Conservation (phyloP, 805 yeast genomes). For the Metschnikowia orientalis region DNA sequence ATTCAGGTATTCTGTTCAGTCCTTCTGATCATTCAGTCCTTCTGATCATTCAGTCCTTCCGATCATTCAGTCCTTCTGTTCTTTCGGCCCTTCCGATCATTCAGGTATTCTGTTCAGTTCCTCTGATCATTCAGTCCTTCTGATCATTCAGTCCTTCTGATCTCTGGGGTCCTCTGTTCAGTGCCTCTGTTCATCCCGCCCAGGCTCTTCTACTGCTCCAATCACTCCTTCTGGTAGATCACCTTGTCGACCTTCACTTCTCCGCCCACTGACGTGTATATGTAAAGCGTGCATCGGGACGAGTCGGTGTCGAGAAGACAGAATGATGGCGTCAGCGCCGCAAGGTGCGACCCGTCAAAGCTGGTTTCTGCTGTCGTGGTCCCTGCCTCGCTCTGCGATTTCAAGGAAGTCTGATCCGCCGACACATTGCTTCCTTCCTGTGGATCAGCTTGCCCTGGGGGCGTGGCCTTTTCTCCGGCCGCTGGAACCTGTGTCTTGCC, state of each 20-base stretch:
- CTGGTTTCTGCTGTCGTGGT: background rate
- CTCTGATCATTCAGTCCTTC: background rate
- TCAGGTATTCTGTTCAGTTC: no score
- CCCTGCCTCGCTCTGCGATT: background rate
- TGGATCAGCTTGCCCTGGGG: no score
- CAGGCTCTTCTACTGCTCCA: background rate
- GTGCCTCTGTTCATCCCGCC: background rate
- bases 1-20: no score
- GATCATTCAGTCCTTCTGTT: no score
- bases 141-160: background rate
- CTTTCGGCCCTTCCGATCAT: no score
- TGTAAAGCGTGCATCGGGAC: constrained; percentile 69
- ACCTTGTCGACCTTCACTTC: constrained; percentile 92
- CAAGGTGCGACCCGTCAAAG: constrained; percentile 15
- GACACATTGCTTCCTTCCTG: no score
- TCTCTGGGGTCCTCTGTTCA: background rate
- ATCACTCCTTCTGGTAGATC: constrained; percentile 30
- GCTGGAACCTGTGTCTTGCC: no score
- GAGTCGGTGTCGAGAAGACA: constrained; percentile 86
- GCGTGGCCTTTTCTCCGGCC: no score
- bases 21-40: no score
- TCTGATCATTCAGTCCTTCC: no score
- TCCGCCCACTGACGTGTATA: constrained; percentile 74
- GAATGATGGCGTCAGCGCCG: constrained; percentile 66
- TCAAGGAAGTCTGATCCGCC: no score